Conservation (phyloP, 192 early-diverging fungal species). For the Linderina pennispora region DNA sequence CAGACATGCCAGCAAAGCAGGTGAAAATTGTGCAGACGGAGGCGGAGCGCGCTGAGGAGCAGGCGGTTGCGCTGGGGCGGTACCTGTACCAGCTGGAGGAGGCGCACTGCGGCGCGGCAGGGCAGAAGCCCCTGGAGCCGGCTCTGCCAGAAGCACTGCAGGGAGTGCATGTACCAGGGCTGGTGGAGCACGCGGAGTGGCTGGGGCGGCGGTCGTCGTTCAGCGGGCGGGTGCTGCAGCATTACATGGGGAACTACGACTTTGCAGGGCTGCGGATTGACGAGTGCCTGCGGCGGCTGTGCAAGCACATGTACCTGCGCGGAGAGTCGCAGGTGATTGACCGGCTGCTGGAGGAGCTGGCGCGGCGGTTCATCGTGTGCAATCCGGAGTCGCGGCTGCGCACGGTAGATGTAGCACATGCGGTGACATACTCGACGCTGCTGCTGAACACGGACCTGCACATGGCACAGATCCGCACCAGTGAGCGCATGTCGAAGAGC, state of each 20-base stretch:
- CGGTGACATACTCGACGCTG: slow-evolving; percentile 77
- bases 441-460: slow-evolving; percentile 93
- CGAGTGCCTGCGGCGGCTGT: slow-evolving; percentile 71
- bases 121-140: slow-evolving; percentile 10
- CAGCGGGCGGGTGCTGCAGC: slow-evolving; percentile 50
- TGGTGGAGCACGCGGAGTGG: slow-evolving; percentile 43
- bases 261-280: slow-evolving; percentile 67
- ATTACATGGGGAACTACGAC: slow-evolving; percentile 79
- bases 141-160: slow-evolving; percentile 17
- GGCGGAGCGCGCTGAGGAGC: not conserved
- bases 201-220: slow-evolving; percentile 51
- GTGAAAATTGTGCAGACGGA: slow-evolving; percentile 1
- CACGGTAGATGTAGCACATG: slow-evolving; percentile 73
- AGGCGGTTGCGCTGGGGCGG: slow-evolving; percentile 39
- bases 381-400: slow-evolving; percentile 55
- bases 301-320: slow-evolving; percentile 71
- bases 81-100: slow-evolving; percentile 41
- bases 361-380: slow-evolving; percentile 77
- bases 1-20: slow-evolving; percentile 8
- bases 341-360: slow-evolving; percentile 79
- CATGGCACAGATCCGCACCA: slow-evolving; percentile 62
- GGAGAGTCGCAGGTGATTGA: slow-evolving; percentile 93
- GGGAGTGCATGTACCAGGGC: slow-evolving; percentile 23
- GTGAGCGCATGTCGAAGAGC: slow-evolving; percentile 67
- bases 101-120: slow-evolving; percentile 14